A percentile compares a stretch with the other conserved stretches of the same genome.
These are phyloP conservation scores for Zygotorulaspora florentina DNA, from an alignment of 805 yeast genomes.

Conservation along the genomic window DNA sequence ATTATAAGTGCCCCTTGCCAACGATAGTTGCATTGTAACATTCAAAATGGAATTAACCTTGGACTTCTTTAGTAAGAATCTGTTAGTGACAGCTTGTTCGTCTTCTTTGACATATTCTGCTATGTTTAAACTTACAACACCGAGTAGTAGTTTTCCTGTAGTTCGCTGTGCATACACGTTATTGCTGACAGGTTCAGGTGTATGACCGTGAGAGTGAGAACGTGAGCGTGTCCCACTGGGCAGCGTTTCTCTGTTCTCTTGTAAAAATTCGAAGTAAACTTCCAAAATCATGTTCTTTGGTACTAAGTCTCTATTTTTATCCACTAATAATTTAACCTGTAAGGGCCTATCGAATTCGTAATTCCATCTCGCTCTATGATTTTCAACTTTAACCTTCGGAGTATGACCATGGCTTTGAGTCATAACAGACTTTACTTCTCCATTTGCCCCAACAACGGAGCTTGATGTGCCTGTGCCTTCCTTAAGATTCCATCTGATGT, in stretches of 20 bases:
- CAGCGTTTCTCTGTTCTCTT: neutral
- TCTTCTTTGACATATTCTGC: slow-evolving; percentile 60
- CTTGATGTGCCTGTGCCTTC: slow-evolving; percentile 40
- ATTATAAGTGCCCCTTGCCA: slow-evolving; percentile 37
- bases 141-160: slow-evolving; percentile 48
- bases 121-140: slow-evolving; percentile 61
- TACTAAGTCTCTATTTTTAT: slow-evolving; percentile 35
- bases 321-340: slow-evolving; percentile 41
- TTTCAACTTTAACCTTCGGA: slow-evolving; percentile 40
- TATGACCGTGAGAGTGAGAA: neutral
- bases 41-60: slow-evolving; percentile 79
- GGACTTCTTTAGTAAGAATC: slow-evolving; percentile 70
- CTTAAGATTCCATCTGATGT: slow-evolving; percentile 56
- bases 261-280: slow-evolving; percentile 40
- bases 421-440: slow-evolving; percentile 32
- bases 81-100: slow-evolving; percentile 47
- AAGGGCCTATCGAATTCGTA: slow-evolving; percentile 36
- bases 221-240: slow-evolving; percentile 1
- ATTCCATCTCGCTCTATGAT: slow-evolving; percentile 52
- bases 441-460: slow-evolving; percentile 6
- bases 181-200: neutral
- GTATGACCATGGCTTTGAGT: slow-evolving; percentile 40
- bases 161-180: slow-evolving; percentile 28
- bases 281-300: slow-evolving; percentile 40
- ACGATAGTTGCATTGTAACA: slow-evolving; percentile 50